Base-by-base conservation (phyloP, 2,329 filamentous ascomycete genomes). In the Epichloe scottii region DNA sequence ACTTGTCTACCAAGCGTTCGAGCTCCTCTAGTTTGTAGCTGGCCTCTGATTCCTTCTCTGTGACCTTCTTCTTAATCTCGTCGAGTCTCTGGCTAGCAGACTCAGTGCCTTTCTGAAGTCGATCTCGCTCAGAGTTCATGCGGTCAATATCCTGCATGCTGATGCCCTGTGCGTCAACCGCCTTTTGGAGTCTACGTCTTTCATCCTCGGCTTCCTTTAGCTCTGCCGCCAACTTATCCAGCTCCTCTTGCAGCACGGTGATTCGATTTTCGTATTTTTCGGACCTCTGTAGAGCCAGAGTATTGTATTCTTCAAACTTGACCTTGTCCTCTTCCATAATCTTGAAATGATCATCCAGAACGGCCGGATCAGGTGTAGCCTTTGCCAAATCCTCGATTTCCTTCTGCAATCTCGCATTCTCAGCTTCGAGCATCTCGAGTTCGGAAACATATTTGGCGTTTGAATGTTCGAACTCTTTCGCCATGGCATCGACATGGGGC, bases 81-180 rank as follows among this genome's bases (percentile, higher is more conserved):
- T 96, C 90, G 0, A 96, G 74, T 49, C 88, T 79, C 50, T 79
- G 75, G 5, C 81, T 76, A 0, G 88, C 86, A 2, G 83, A 79
- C 59, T 95, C 89, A 43, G 95, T 84, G 41, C 84, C 87, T 60
- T 85, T 90, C 57, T 95, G 88, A n/a, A 98, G 77, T 45, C 93
- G 83, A 62, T 98, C 93, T 49, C 90, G 84, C 66, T 98, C 93
- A 37, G 87, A 84, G 59, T 89, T 95, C 91, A 98, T 96, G 67
- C 93, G 89, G 76, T 98, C 93, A 63, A 98, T 97, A 77, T 98
- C 93, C 70, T 93, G 87, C 70, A 96, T 94, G 61, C 89, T 94
- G 65, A 98, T 90, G 2, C 93, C 93, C 63, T 95, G 89, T 59
- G 85, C 84, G 66, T 97, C 93, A 30, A 98, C 89, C 33, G 86